A percentile compares a stretch with the other conserved stretches of the same genome.
Evolutionary conservation across 129 eudicot genomes (phyloP).

Genomic region (Chrysanthemum lavandulifolium): DNA sequence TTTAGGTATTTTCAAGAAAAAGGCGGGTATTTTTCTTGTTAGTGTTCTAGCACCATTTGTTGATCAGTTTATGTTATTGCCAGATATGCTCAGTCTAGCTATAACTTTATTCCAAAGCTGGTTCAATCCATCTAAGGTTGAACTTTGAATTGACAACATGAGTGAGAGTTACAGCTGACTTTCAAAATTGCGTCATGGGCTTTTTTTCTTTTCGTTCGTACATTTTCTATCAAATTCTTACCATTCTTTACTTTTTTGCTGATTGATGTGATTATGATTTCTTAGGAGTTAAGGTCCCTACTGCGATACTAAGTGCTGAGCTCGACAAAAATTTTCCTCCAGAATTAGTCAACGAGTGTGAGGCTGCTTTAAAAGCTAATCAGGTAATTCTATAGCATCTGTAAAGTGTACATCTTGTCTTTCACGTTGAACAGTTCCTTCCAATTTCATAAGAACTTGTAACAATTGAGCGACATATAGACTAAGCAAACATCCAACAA

Average conservation of each 20-base stretch:
- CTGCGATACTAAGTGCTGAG: slow-evolving; percentile 73
- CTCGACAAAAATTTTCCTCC: slow-evolving; percentile 59
- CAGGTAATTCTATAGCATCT: slow-evolving; percentile 37
- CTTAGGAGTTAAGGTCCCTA: slow-evolving; percentile 66
- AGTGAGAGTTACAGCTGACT: neutral
- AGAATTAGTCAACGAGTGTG: slow-evolving; percentile 56
- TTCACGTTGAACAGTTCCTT: slow-evolving; percentile 8
- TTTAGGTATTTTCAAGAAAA: too few relatives aligned
- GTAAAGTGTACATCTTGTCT: slow-evolving; percentile 7
- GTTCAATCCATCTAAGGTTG: neutral
- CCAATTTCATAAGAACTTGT: neutral
- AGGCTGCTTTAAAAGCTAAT: slow-evolving; percentile 51
- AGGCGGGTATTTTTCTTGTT: neutral
- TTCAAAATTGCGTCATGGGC: neutral
- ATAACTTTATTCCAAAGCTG: neutral
- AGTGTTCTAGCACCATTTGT: too few relatives aligned
- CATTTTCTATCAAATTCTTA: neutral
- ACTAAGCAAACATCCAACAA: neutral
- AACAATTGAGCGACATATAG: neutral
- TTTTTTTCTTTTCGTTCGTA: neutral
- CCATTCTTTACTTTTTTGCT: slow-evolving; percentile 15
- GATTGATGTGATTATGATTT: slow-evolving; percentile 14
- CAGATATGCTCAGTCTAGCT: neutral
- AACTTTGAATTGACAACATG: neutral
- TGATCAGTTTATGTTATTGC: too few relatives aligned